Evolutionary conservation across 805 yeast genomes (phyloP).

Genomic region (Starmera dryadoides): DNA sequence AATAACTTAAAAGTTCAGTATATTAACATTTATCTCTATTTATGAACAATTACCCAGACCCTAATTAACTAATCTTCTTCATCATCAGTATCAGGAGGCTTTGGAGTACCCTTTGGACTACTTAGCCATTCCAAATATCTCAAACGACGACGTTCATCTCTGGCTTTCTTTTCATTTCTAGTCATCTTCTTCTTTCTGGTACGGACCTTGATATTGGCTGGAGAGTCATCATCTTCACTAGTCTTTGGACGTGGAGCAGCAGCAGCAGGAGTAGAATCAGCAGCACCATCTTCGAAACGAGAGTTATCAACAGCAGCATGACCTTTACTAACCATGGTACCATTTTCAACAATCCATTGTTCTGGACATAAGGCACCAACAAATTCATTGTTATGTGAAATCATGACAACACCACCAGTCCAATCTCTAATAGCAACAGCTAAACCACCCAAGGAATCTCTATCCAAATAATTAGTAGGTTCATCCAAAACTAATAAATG

Average conservation of each 20-base stretch:
- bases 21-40: too few species aligned
- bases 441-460: conserved; percentile 95
- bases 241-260: conserved; percentile 38
- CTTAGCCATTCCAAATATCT: conserved; percentile 92
- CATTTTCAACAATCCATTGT: conserved; percentile 96
- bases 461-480: conserved; percentile 96
- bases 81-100: conserved; percentile 88
- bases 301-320: conserved; percentile 64
- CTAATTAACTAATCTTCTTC: too few species aligned
- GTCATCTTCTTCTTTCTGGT: conserved; percentile 95
- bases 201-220: conserved; percentile 92
- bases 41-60: too few species aligned
- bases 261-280: conserved; percentile 40
- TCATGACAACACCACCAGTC: conserved; percentile 98
- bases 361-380: conserved; percentile 98
- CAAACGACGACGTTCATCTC: conserved; percentile 89
- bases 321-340: conserved; percentile 81
- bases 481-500: conserved; percentile 94
- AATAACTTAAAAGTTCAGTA: too few species aligned
- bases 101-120: conserved; percentile 97
- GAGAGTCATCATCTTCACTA: conserved; percentile 74
- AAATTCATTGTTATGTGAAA: conserved; percentile 94
- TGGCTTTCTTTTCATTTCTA: conserved; percentile 87
- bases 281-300: conserved; percentile 76
- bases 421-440: conserved; percentile 98